Evolutionary conservation across 2,329 filamentous ascomycete species (phyloP).

Genomic region (Colletotrichum lini): DNA sequence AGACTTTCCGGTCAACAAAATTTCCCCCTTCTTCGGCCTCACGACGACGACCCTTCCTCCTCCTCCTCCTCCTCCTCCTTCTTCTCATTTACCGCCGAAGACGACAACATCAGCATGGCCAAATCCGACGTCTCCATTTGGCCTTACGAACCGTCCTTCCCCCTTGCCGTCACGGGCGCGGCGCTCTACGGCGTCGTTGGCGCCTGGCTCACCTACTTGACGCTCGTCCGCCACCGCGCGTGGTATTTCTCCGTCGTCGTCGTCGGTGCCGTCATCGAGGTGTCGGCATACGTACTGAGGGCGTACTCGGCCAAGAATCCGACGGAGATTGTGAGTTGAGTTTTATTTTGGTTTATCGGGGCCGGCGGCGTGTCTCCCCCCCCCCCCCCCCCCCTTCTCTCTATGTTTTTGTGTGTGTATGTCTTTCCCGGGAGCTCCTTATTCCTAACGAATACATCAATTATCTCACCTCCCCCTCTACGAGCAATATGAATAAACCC

Average conservation of each 20-base stretch:
- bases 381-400: too few species aligned
- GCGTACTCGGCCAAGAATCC: slow-evolving; percentile 54
- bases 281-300: slow-evolving; percentile 58
- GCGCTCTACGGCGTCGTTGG: slow-evolving; percentile 58
- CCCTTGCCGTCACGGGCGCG: slow-evolving; percentile 58
- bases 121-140: slow-evolving; percentile 49
- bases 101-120: neutral
- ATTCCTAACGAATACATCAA: too few species aligned
- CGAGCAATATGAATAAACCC: too few species aligned
- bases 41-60: neutral
- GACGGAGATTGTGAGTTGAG: slow-evolving; percentile 51
- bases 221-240: slow-evolving; percentile 57
- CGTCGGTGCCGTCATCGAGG: slow-evolving; percentile 59
- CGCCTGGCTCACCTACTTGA: slow-evolving; percentile 56
- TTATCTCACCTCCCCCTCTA: too few species aligned
- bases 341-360: neutral
- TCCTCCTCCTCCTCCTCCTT: too few species aligned
- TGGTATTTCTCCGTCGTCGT: slow-evolving; percentile 61
- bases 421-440: too few species aligned
- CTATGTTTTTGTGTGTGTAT: too few species aligned
- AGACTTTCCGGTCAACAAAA: neutral
- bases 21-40: too few species aligned
- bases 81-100: too few species aligned
- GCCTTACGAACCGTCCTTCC: slow-evolving; percentile 60
- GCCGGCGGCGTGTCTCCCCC: neutral